These are phyloP conservation scores for Phytophthora pseudosyringae DNA, from an alignment of 352 stramenopile species.

Conservation along the genomic window DNA sequence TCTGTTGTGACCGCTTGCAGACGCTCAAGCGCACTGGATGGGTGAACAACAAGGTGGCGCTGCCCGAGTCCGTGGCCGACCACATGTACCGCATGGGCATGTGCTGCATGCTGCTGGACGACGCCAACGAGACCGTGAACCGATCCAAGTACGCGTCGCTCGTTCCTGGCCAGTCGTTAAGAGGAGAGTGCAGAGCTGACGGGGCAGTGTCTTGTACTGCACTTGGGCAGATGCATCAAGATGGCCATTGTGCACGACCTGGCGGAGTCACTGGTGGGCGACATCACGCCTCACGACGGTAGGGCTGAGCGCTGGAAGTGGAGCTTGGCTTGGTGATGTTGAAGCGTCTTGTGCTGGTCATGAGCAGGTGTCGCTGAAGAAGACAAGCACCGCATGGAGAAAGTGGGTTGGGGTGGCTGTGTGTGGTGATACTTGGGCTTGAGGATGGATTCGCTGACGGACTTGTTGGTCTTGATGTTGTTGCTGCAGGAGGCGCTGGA, in stretches of 20 bases:
- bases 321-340: conserved; percentile 2
- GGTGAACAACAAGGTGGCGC: conserved; percentile 90
- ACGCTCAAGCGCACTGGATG: conserved; percentile 92
- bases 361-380: conserved; percentile 80
- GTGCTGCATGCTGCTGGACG: conserved; percentile 90
- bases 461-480: not conserved
- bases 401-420: conserved; percentile 35
- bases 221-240: conserved; percentile 73
- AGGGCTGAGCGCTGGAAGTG: not conserved
- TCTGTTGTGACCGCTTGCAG: conserved; percentile 33
- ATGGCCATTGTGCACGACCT: conserved; percentile 95
- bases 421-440: not conserved
- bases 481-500: conserved; percentile 63
- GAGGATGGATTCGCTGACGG: not conserved
- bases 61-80: conserved; percentile 93
- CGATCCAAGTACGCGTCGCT: conserved; percentile 59
- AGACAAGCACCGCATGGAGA: conserved; percentile 92
- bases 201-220: conserved; percentile 2
- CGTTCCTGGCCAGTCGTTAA: conserved; percentile 19
- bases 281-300: conserved; percentile 94
- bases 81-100: conserved; percentile 95
- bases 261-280: conserved; percentile 92
- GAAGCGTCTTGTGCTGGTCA: not conserved
- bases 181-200: not conserved
- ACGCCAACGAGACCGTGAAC: conserved; percentile 66